A percentile compares a stretch with the other conserved stretches of the same genome.
These are phyloP conservation scores for Epichloe scottii DNA, from an alignment of 2,329 filamentous ascomycete species.

Conservation along the genomic window DNA sequence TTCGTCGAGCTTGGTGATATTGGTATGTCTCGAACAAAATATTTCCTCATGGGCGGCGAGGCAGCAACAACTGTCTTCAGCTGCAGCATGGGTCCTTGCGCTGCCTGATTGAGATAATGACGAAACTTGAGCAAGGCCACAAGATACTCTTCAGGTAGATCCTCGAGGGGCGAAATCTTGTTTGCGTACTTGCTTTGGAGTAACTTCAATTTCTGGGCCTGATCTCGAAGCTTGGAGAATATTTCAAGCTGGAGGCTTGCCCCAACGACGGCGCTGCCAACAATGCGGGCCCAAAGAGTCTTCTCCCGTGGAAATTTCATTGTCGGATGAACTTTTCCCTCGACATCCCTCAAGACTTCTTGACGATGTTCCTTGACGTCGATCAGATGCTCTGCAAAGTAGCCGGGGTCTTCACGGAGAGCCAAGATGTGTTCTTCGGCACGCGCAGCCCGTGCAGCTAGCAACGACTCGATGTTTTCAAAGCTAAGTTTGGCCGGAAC, in stretches of 20 bases:
- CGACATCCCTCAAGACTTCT: constrained; percentile 28
- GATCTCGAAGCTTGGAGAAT: constrained; percentile 25
- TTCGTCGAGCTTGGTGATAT: constrained; percentile 8
- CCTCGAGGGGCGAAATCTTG: constrained; percentile 17
- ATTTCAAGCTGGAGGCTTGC: constrained; percentile 23
- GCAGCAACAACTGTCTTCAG: constrained; percentile 13
- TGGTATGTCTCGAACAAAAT: constrained; percentile 19
- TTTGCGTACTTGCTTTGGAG: constrained; percentile 21
- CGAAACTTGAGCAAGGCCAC: constrained; percentile 27
- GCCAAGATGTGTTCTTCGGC: constrained; percentile 42
- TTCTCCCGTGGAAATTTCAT: constrained; percentile 7
- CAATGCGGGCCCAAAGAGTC: constrained; percentile 27
- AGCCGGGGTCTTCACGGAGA: constrained; percentile 45
- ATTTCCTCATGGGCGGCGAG: constrained; percentile 28
- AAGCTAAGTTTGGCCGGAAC: constrained; percentile 34
- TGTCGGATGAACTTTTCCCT: constrained; percentile 18
- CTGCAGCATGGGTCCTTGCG: constrained; percentile 17
- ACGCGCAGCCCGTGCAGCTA: constrained; percentile 26
- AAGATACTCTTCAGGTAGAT: constrained; percentile 22
- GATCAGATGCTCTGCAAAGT: constrained; percentile 33
- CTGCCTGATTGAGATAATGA: constrained; percentile 20
- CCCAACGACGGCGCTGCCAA: constrained; percentile 19
- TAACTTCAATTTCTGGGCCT: constrained; percentile 13
- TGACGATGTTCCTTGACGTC: constrained; percentile 34
- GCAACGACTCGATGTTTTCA: constrained; percentile 27